Evolutionary conservation across 331 rosid genomes (phyloP).

Genomic region (Dryas integrifolia): DNA sequence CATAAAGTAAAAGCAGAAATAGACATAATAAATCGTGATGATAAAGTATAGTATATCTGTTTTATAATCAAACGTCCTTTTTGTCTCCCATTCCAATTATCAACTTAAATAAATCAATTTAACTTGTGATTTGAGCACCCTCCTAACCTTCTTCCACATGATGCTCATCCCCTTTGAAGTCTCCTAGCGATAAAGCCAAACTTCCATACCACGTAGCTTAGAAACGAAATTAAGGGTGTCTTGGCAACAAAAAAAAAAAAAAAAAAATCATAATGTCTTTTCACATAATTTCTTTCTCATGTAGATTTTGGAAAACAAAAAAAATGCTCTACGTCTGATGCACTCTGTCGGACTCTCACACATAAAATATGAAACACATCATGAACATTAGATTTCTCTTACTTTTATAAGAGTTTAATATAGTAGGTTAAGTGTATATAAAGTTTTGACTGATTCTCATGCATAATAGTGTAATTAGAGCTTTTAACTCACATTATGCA

Average conservation of each 20-base stretch:
- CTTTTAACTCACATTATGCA: no score
- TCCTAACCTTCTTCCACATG: neutral
- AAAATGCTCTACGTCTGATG: no score
- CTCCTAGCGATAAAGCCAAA: no score
- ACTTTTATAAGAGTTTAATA: no score
- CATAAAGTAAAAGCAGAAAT: constrained; percentile 14
- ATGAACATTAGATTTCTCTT: no score
- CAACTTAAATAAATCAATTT: neutral
- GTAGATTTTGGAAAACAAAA: neutral
- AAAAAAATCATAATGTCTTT: no score
- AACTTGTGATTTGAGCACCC: constrained; percentile 7
- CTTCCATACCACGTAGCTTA: neutral
- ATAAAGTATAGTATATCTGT: neutral
- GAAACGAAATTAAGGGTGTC: neutral
- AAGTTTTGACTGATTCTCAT: no score
- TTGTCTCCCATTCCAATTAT: neutral
- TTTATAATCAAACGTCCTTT: constrained; percentile 12
- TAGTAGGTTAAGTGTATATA: no score
- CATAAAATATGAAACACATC: no score
- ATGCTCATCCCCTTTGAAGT: constrained; percentile 1
- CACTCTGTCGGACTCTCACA: no score
- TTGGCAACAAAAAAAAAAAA: no score
- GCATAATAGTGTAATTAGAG: no score
- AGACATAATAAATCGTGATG: constrained; percentile 18
- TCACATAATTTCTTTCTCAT: neutral